These are phyloP conservation scores for Cladosporium austrohemisphaericum DNA, from an alignment of 2,329 filamentous ascomycete genomes.

Conservation along the genomic window DNA sequence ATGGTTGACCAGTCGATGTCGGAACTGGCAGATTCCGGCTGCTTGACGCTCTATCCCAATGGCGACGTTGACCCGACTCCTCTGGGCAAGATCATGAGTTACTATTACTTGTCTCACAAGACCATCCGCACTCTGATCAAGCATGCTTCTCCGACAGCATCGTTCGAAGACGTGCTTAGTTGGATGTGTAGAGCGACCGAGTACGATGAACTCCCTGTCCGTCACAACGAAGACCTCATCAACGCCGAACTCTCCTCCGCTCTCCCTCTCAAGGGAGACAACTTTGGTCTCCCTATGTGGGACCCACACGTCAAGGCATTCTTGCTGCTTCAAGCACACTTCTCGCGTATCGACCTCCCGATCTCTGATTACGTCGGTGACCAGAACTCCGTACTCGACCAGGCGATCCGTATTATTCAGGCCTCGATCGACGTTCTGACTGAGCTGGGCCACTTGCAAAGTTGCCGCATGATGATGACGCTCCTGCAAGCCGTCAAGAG, in stretches of 20 bases:
- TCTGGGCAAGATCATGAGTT: constrained; percentile 97
- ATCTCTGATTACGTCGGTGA: constrained; percentile 98
- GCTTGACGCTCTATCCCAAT: constrained; percentile 76
- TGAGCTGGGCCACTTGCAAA: constrained; percentile 78
- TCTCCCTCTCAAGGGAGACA: constrained; percentile 64
- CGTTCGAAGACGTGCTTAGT: constrained; percentile 75
- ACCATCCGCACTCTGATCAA: constrained; percentile 82
- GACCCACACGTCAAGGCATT: constrained; percentile 98
- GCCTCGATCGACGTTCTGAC: constrained; percentile 90
- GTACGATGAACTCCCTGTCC: constrained; percentile 95
- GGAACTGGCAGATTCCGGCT: constrained; percentile 79
- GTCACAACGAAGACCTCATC: constrained; percentile 97
- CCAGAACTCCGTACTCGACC: constrained; percentile 81
- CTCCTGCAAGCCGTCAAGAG: constrained; percentile 90
- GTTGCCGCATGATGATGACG: constrained; percentile 74
- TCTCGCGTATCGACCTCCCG: constrained; percentile 86
- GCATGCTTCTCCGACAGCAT: constrained; percentile 69
- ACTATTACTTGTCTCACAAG: constrained; percentile 93
- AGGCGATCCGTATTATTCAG: constrained; percentile 94
- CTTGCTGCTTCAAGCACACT: constrained; percentile 87
- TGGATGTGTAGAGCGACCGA: constrained; percentile 95
- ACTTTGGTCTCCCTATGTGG: constrained; percentile 82
- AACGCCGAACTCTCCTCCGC: constrained; percentile 85
- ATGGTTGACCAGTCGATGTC: constrained; percentile 83
- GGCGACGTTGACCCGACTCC: constrained; percentile 87